Percentiles rank a stretch among this genome's conserved stretches.
phyloP scores from a whole-genome alignment of 1,139 yeast genomes.

The Saccharomyces hybrid region DNA sequence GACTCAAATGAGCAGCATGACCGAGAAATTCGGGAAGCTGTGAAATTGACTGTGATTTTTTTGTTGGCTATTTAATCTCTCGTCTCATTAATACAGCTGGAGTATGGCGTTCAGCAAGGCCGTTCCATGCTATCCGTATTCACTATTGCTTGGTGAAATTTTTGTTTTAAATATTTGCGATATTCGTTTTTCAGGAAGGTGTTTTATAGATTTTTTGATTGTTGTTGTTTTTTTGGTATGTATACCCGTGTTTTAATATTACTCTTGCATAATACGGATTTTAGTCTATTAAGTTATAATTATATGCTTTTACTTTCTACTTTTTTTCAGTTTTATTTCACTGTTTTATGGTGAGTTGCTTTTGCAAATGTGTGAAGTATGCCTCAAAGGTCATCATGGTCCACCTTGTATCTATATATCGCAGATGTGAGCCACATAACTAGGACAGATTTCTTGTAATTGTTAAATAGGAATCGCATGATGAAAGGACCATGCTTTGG shows the following conservation, averaged over 20 bases:
- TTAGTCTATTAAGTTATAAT: not conserved
- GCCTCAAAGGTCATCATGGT: not conserved
- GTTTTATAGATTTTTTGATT: not conserved
- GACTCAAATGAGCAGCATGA: conserved; percentile 19
- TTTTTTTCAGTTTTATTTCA: not conserved
- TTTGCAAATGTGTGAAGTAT: not conserved
- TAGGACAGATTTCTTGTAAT: not conserved
- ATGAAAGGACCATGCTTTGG: not conserved
- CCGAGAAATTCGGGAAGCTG: conserved; percentile 21
- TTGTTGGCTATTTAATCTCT: not conserved
- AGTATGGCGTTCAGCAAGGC: not conserved
- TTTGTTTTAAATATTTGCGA: not conserved
- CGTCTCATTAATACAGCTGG: not conserved
- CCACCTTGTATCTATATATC: not conserved
- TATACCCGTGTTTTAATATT: not conserved
- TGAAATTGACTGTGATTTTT: conserved; percentile 2
- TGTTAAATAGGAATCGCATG: not conserved
- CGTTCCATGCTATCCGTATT: not conserved
- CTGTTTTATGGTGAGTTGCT: not conserved
- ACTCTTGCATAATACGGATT: not conserved
- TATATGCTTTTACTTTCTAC: not conserved
- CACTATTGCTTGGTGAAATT: not conserved
- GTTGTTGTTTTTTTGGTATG: not conserved
- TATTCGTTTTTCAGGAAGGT: not conserved
- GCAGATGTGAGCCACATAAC: not conserved